phyloP scores from a whole-genome alignment of 805 yeast genomes.

The Crinitomyces ghanaensis region DNA sequence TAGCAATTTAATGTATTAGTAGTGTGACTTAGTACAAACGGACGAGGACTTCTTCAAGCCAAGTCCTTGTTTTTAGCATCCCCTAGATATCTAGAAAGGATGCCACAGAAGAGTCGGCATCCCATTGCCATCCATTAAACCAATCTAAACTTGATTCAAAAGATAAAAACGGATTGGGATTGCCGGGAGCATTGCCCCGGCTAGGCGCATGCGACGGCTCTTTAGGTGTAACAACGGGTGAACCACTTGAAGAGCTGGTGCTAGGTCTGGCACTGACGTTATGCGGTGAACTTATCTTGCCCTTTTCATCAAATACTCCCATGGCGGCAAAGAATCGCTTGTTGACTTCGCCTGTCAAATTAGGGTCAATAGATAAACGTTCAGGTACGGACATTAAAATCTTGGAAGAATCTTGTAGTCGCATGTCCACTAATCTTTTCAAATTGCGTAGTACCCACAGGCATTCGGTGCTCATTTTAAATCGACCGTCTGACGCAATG shows the following conservation, averaged over 20 bases:
- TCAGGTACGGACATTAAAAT: conserved; percentile 28
- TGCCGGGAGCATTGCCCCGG: not conserved
- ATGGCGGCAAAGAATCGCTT: conserved; percentile 36
- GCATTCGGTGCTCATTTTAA: conserved; percentile 44
- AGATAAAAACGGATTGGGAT: not conserved
- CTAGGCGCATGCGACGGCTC: conserved; percentile 1
- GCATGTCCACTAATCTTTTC: conserved; percentile 38
- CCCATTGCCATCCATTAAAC: conserved; percentile 15
- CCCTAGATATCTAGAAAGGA: conserved; percentile 7
- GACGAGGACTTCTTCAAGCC: too few species aligned
- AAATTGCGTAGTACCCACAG: conserved; percentile 51
- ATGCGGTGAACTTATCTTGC: conserved; percentile 9
- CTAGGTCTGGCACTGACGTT: conserved; percentile 5
- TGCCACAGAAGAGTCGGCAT: conserved; percentile 9
- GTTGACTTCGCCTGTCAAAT: too few species aligned
- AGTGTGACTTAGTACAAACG: too few species aligned
- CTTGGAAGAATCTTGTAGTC: conserved; percentile 32
- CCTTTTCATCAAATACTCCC: conserved; percentile 28
- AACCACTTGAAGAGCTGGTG: not conserved
- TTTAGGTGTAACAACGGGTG: conserved; percentile 4
- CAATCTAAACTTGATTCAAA: conserved; percentile 10
- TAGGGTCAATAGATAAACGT: conserved; percentile 47
- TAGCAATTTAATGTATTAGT: too few species aligned
- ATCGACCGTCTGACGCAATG: conserved; percentile 16
- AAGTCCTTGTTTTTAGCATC: too few species aligned